A percentile compares a stretch with the other conserved stretches of the same genome.
Conservation (phyloP, 306 rosid species). For the Arachis stenosperma region DNA sequence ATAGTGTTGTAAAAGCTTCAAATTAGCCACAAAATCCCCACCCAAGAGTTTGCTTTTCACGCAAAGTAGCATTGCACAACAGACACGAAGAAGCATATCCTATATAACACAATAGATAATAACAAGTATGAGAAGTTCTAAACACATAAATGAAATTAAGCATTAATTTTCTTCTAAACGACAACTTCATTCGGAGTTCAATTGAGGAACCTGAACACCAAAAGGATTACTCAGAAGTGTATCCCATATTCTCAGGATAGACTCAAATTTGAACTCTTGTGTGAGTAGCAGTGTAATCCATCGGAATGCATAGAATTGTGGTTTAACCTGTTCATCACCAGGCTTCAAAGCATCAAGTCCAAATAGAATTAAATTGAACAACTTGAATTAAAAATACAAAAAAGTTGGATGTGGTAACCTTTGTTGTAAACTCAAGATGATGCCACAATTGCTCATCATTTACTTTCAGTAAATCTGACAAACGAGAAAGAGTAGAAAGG, state of each 20-base stretch:
- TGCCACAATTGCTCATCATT: conserved; percentile 77
- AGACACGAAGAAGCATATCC: conserved; percentile 85
- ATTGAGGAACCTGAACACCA: conserved; percentile 68
- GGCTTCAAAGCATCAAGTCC: conserved; percentile 25
- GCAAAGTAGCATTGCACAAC: conserved; percentile 84
- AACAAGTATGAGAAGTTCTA: neutral
- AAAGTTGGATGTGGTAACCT: conserved; percentile 43
- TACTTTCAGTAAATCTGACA: conserved; percentile 63
- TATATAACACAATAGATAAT: conserved; percentile 32
- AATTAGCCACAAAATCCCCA: conserved; percentile 77
- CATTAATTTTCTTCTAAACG: conserved; percentile 8
- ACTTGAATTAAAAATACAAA: conserved; percentile 11
- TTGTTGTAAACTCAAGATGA: conserved; percentile 74
- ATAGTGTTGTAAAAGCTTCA: conserved; percentile 74
- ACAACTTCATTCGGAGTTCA: neutral
- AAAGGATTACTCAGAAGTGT: conserved; percentile 70
- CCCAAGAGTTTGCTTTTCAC: conserved; percentile 59
- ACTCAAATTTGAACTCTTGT: conserved; percentile 70
- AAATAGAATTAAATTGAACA: conserved; percentile 20
- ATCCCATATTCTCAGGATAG: conserved; percentile 86
- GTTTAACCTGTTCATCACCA: conserved; percentile 57
- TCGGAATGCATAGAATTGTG: conserved; percentile 81
- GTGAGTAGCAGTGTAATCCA: conserved; percentile 88
- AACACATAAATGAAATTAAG: neutral
- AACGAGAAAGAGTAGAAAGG: conserved; percentile 71